Base-by-base conservation (phyloP, 352 stramenopile genomes). In the Phytophthora idaei region DNA sequence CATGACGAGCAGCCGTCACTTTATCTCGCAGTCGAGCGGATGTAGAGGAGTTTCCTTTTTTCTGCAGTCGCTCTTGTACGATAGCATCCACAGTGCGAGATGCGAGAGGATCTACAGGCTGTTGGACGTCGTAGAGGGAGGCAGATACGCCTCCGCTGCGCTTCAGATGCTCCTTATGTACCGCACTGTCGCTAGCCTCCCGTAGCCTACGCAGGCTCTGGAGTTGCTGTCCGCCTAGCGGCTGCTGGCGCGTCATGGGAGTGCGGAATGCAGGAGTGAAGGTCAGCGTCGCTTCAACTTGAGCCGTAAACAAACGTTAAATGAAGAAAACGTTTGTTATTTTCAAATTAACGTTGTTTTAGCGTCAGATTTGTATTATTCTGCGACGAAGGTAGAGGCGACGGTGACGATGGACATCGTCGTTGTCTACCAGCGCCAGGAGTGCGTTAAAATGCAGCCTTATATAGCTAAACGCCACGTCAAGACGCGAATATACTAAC, bases 401-500 rank as follows among this genome's bases (percentile, higher is more conserved):
- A 25, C 50, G 4, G 21, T 36, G 2, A 71, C 71, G 45, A 57
- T 78, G 49, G 69, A 83, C 41, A 59, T 91, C 44, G 68, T 74
- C 6, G 73, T 91, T 31, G 77, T 93, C 17, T 91, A 73, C 61
- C 46, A 82, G 45, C 66, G 73, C 31, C 61, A 87, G 45, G 84
- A 93, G 84, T 90, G 57, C 70, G 83, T 81, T 29, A n/a, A 37
- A 34, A 55, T 37, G 31, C 44, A 48, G 12, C 27, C 15, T 25
- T 32, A 21, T 32, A 50, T 32, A 31, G 10, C 36, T 47, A 28
- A n/a, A 11, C 10, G 21, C 1, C 8, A 21, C 41, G 8, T 17
- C n/a, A 31, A 58, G 25, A 25, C 37, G 14, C 27, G 11, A 47
- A 4, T 42, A 25, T 50, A 61, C 52, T 72, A 39, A 70, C 32